These are phyloP conservation scores for Akebia trifoliata DNA, from an alignment of 164 flowering plant species.

Conservation along the genomic window DNA sequence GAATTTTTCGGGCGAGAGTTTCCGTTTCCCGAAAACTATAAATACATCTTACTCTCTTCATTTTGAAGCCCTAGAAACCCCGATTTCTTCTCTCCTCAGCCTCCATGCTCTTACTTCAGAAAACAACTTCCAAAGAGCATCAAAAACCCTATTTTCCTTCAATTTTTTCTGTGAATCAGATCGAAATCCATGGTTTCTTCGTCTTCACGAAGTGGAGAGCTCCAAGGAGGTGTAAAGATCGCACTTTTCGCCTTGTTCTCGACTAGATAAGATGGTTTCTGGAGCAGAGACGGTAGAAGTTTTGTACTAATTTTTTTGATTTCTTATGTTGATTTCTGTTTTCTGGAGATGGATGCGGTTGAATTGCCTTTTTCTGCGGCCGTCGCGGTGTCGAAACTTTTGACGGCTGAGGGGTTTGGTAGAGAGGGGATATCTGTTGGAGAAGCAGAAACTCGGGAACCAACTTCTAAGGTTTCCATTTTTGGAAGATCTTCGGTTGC, in stretches of 20 bases:
- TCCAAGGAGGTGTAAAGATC: slow-evolving; percentile 4
- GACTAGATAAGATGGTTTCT: neutral
- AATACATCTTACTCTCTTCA: slow-evolving; percentile 10
- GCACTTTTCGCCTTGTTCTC: neutral
- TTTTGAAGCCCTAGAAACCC: slow-evolving; percentile 7
- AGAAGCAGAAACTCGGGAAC: slow-evolving; percentile 1
- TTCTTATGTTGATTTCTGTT: neutral
- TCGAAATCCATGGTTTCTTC: slow-evolving; percentile 2
- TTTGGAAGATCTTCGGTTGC: slow-evolving; percentile 6
- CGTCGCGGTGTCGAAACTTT: slow-evolving; percentile 16
- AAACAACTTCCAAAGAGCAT: neutral
- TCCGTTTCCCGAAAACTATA: slow-evolving; percentile 23
- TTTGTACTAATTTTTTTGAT: neutral
- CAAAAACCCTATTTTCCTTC: neutral
- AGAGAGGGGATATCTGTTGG: slow-evolving; percentile 6
- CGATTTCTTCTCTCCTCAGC: slow-evolving; percentile 6
- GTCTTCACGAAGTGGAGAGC: slow-evolving; percentile 4
- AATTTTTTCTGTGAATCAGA: neutral
- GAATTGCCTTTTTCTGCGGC: slow-evolving; percentile 9
- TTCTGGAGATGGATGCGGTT: slow-evolving; percentile 17
- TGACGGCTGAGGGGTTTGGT: slow-evolving; percentile 12
- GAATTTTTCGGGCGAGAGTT: slow-evolving; percentile 3
- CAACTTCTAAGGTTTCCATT: neutral
- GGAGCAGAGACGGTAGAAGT: neutral
- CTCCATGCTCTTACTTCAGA: neutral